phyloP scores from a whole-genome alignment of 2,329 filamentous ascomycete species.

The Cryphonectria naterciae region DNA sequence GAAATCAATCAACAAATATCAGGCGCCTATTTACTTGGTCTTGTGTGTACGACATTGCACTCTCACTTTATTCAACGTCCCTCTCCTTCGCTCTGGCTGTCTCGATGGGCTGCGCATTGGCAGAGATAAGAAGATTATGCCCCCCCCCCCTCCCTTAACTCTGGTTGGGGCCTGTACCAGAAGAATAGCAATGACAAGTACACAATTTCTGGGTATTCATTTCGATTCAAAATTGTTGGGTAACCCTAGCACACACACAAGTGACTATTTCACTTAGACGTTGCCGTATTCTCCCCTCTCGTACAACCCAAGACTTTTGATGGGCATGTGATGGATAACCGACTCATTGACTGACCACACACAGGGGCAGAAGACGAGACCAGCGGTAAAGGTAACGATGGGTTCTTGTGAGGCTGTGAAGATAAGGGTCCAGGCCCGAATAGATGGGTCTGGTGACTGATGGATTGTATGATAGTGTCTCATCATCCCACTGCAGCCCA shows the following conservation, averaged over 20 bases:
- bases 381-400: not conserved
- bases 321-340: not conserved
- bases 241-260: not conserved
- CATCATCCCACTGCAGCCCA: not conserved
- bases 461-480: not conserved
- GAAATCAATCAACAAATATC: conserved; percentile 12
- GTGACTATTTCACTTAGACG: not conserved
- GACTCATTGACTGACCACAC: not conserved
- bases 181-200: not conserved
- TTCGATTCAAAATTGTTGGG: not conserved
- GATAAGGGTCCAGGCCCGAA: not conserved
- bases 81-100: not conserved
- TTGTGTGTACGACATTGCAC: not conserved
- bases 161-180: conserved; percentile 5
- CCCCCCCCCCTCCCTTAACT: conserved; percentile 14
- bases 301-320: too few relatives aligned
- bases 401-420: not conserved
- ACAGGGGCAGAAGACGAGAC: not conserved
- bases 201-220: not conserved
- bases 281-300: too few relatives aligned
- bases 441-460: not conserved
- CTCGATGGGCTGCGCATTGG: conserved; percentile 2
- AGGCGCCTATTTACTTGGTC: conserved; percentile 21
- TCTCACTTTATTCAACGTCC: not conserved
- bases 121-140: conserved; percentile 13